phyloP scores from a whole-genome alignment of 805 yeast species.

The Myxozyma mucilagina region DNA sequence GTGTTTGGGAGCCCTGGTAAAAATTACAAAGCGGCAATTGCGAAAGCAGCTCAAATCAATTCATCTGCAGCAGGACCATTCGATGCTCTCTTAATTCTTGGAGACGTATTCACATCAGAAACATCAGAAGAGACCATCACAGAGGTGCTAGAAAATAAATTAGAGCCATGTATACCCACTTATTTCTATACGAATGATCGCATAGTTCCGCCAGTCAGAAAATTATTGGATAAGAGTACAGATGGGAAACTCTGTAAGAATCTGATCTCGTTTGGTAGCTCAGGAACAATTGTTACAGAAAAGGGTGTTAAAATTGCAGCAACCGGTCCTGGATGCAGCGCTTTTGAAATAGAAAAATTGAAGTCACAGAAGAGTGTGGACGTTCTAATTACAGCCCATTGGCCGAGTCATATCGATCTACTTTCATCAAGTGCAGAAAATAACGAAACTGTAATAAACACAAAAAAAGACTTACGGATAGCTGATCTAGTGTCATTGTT shows the following conservation, averaged over 20 bases:
- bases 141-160: conserved; percentile 10
- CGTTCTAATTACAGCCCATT: conserved; percentile 29
- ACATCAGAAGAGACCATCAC: conserved; percentile 7
- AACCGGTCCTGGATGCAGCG: conserved; percentile 13
- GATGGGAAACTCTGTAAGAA: conserved; percentile 14
- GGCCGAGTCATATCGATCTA: conserved; percentile 32
- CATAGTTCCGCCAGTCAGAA: not conserved
- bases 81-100: conserved; percentile 26
- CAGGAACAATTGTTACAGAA: conserved; percentile 16
- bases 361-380: conserved; percentile 25
- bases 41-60: conserved; percentile 25
- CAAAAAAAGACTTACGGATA: conserved; percentile 8
- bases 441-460: conserved; percentile 1
- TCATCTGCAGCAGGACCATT: conserved; percentile 29
- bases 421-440: conserved; percentile 22
- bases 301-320: conserved; percentile 22
- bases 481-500: conserved; percentile 20
- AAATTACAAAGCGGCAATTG: conserved; percentile 8
- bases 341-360: conserved; percentile 22
- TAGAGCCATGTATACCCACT: conserved; percentile 20
- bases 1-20: conserved; percentile 29
- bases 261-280: conserved; percentile 18
- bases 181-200: conserved; percentile 10
- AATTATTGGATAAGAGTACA: conserved; percentile 1
- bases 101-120: conserved; percentile 17